phyloP scores from a whole-genome alignment of 2,329 filamentous ascomycete species.

The Monilinia fructigena region DNA sequence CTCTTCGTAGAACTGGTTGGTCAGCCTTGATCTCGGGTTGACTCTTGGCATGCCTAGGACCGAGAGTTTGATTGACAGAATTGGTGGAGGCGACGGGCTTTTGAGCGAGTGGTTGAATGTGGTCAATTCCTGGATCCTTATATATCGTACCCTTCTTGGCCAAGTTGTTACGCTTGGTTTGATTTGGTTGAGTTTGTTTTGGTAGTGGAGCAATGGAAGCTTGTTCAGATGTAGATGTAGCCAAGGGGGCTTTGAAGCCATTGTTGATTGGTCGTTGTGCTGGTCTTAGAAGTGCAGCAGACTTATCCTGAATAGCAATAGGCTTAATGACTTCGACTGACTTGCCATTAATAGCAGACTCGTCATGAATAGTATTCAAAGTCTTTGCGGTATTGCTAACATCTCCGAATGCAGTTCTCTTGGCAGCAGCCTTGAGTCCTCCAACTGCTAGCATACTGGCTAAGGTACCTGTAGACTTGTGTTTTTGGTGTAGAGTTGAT shows the following conservation, averaged over 20 bases:
- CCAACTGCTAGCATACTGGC: conserved; percentile 50
- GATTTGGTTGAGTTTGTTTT: conserved; percentile 39
- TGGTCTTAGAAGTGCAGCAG: conserved; percentile 53
- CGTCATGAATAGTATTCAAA: conserved; percentile 51
- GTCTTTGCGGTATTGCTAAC: conserved; percentile 65
- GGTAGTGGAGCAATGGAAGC: conserved; percentile 22
- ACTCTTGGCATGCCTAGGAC: conserved; percentile 37
- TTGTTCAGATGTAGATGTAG: conserved; percentile 20
- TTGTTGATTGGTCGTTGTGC: conserved; percentile 56
- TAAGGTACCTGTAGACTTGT: conserved; percentile 74
- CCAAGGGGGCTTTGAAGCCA: conserved; percentile 26
- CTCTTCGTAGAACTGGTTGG: conserved; percentile 31
- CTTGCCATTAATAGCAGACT: conserved; percentile 52
- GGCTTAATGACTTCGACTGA: conserved; percentile 39
- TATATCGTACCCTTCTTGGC: conserved; percentile 55
- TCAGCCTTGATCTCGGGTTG: conserved; percentile 36
- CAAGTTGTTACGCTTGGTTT: conserved; percentile 45
- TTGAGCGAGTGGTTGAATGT: conserved; percentile 29
- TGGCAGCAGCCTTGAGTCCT: conserved; percentile 62
- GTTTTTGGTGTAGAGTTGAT: conserved; percentile 64
- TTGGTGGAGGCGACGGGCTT: conserved; percentile 35
- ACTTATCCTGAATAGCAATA: conserved; percentile 41
- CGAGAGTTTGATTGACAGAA: conserved; percentile 37
- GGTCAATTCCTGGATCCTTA: conserved; percentile 48
- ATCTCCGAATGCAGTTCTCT: conserved; percentile 79